phyloP scores from a whole-genome alignment of 179 eudicot species.

The Heliamphora pulchella region DNA sequence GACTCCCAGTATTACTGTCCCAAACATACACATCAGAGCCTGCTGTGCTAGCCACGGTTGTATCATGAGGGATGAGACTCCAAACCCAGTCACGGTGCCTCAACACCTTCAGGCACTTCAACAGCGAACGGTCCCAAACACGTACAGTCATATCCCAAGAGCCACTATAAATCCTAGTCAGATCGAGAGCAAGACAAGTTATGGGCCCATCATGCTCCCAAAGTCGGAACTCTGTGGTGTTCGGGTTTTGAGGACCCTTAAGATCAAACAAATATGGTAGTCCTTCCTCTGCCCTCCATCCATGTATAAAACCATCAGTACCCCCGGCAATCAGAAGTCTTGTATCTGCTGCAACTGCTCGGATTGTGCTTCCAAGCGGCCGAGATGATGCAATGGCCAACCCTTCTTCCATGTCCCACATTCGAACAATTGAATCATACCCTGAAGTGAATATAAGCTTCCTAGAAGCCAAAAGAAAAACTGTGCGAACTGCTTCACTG shows the following conservation, averaged over 20 bases:
- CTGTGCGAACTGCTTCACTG: conserved; percentile 63
- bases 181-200: conserved; percentile 74
- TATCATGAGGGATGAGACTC: conserved; percentile 72
- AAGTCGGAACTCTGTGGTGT: conserved; percentile 53
- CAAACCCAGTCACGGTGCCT: conserved; percentile 92
- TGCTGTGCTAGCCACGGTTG: conserved; percentile 56
- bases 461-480: conserved; percentile 63
- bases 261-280: conserved; percentile 65
- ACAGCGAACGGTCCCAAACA: conserved; percentile 68
- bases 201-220: conserved; percentile 91
- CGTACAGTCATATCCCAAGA: conserved; percentile 98
- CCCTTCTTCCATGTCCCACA: conserved; percentile 96
- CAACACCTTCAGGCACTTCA: conserved; percentile 56
- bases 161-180: conserved; percentile 69
- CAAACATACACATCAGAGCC: conserved; percentile 83
- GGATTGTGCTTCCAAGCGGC: conserved; percentile 77
- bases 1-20: conserved; percentile 49
- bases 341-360: conserved; percentile 82
- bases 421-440: conserved; percentile 70
- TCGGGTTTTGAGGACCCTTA: conserved; percentile 36
- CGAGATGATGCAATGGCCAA: conserved; percentile 59
- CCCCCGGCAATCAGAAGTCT: conserved; percentile 76
- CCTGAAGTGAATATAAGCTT: conserved; percentile 79
- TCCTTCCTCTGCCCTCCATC: conserved; percentile 82
- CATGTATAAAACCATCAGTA: conserved; percentile 81